phyloP scores from a whole-genome alignment of 2,329 filamentous ascomycete genomes.

The Leptoxyphium fumago region DNA sequence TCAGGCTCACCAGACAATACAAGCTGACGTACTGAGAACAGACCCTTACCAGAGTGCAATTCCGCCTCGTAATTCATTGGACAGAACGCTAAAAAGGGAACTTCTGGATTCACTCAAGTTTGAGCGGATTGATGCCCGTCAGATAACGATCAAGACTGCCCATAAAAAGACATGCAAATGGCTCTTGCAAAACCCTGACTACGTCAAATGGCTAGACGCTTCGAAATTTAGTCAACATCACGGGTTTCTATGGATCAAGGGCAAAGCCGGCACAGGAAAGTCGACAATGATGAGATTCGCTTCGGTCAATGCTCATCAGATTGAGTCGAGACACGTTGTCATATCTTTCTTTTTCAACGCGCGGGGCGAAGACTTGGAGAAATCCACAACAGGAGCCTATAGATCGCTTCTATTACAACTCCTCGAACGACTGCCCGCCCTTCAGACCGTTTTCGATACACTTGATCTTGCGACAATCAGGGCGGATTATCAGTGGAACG shows the following conservation, averaged over 20 bases:
- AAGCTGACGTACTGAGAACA: too few species aligned
- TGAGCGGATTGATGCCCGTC: background rate
- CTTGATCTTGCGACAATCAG: background rate
- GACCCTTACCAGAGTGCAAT: too few species aligned
- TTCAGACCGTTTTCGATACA: conserved; percentile 22
- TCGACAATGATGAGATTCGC: conserved; percentile 24
- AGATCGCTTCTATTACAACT: conserved; percentile 36
- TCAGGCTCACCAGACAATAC: too few species aligned
- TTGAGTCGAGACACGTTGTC: conserved; percentile 11
- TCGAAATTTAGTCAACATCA: conserved; percentile 1
- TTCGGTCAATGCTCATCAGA: conserved; percentile 1
- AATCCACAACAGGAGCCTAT: conserved; percentile 34
- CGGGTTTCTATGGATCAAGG: conserved; percentile 26
- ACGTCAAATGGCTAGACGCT: conserved; percentile 25
- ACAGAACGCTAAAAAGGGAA: background rate
- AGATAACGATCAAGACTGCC: conserved; percentile 22
- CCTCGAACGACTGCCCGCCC: conserved; percentile 19
- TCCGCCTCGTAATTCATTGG: too few species aligned
- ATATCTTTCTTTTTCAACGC: conserved; percentile 37
- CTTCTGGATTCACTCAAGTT: background rate
- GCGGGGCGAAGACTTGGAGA: conserved; percentile 30
- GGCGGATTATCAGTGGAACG: conserved; percentile 4
- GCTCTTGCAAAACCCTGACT: conserved; percentile 23
- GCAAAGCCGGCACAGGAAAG: conserved; percentile 25
- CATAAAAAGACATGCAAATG: conserved; percentile 28